phyloP scores from a whole-genome alignment of 257 asterid genomes.

The Misopates orontium region DNA sequence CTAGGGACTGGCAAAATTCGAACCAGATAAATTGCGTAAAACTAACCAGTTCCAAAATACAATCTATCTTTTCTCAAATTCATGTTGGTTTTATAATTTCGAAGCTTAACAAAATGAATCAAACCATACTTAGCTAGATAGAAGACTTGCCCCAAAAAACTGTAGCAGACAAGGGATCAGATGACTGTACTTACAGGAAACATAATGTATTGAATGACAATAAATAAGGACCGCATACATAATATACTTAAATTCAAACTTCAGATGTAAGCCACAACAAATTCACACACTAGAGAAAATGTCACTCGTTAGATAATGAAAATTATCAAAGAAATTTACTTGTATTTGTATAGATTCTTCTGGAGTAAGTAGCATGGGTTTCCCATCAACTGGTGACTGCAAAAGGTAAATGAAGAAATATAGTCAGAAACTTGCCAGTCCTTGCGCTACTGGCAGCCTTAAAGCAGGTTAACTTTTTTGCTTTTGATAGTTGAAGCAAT shows the following conservation, averaged over 20 bases:
- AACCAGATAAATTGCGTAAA: too few species aligned
- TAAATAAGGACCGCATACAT: too few species aligned
- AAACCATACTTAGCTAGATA: too few species aligned
- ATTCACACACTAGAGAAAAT: constrained; percentile 9
- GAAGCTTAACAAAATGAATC: too few species aligned
- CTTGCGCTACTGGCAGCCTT: neutral
- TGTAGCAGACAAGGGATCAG: too few species aligned
- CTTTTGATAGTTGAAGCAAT: constrained; percentile 14
- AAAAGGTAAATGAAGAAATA: constrained; percentile 30
- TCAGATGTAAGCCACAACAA: constrained; percentile 4
- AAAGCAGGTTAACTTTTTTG: neutral
- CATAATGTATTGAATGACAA: too few species aligned
- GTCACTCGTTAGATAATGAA: neutral
- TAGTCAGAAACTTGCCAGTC: constrained; percentile 20
- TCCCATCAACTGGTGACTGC: constrained; percentile 99
- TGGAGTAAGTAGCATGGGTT: constrained; percentile 96
- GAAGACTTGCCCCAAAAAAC: too few species aligned
- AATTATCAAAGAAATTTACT: constrained; percentile 39
- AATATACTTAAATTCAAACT: neutral
- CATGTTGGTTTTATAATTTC: too few species aligned
- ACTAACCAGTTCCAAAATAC: too few species aligned
- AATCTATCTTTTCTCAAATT: too few species aligned
- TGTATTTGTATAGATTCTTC: constrained; percentile 98
- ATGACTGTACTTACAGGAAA: too few species aligned
- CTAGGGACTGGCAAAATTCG: too few species aligned